A percentile compares a stretch with the other conserved stretches of the same genome.
Evolutionary conservation across 139 green algal species (phyloP).

Genomic region (Haematococcus lacustris): DNA sequence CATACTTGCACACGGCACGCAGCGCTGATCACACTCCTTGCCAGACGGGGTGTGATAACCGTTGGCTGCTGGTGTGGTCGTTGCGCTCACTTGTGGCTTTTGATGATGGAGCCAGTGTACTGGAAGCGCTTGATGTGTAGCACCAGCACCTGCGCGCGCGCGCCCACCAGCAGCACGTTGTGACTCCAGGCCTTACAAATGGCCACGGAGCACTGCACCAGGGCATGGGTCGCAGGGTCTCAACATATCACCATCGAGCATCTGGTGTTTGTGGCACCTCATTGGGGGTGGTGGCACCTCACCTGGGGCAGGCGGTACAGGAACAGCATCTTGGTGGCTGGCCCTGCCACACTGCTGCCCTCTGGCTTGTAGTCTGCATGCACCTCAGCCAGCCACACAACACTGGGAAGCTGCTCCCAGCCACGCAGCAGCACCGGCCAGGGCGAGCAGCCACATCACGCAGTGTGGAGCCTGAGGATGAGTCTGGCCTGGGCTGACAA

Average conservation of each 20-base stretch:
- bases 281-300: too few relatives aligned
- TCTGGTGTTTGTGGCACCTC: too few relatives aligned
- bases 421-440: too few relatives aligned
- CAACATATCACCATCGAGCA: too few relatives aligned
- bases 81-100: slow-evolving; percentile 19
- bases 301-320: slow-evolving; percentile 47
- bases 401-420: too few relatives aligned
- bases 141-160: slow-evolving; percentile 64
- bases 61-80: not conserved
- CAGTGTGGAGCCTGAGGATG: too few relatives aligned
- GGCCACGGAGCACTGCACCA: too few relatives aligned
- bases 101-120: slow-evolving; percentile 25
- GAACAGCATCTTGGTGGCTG: slow-evolving; percentile 25
- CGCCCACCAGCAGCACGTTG: too few relatives aligned
- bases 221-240: too few relatives aligned
- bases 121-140: slow-evolving; percentile 73
- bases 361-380: slow-evolving; percentile 49
- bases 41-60: not conserved
- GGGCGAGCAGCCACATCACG: too few relatives aligned
- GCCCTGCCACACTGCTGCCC: slow-evolving; percentile 10
- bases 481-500: too few relatives aligned
- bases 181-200: too few relatives aligned
- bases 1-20: not conserved
- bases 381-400: not conserved
- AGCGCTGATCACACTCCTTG: not conserved